Evolutionary conservation across 306 rosid species (phyloP), one percentile per base, ranked within the genome.

Genomic region (Inga leiocalycina): DNA sequence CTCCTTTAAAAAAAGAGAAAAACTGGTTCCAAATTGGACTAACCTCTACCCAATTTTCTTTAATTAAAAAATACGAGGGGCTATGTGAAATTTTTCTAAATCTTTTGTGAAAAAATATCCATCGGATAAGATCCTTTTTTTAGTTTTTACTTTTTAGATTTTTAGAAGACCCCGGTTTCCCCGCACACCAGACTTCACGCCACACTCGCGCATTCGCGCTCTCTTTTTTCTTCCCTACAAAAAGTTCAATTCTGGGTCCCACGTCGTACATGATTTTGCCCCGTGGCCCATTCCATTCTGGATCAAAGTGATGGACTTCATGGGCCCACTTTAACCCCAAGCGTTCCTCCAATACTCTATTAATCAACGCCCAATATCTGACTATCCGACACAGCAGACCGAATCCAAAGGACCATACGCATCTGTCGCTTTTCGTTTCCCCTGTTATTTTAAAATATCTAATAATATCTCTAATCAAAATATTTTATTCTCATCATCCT

Each of bases 401-500:
- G 44, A 74, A 74, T 81, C 75, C 11, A 5, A 69, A 2, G 69
- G 34, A 19, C 56, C 10, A 15, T 8, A 66, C 9, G 3, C 45
- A 65, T 10, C 54, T 41, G n/a, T 30, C 71, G 4, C 16, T 14
- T 68, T 51, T n/a, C 7, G 17, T 8, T 0, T 14, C 17, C 17
- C 10, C 68, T 2, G 20, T 5, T 79, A 13, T 79, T 52, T 15
- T 62, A 62, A 24, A 66, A 66, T 79, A 32, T 77, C 44, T n/a
- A 46, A 78, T 19, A 15, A 45, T 20, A 27, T 43, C 56, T 43
- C 3, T 1, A 15, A 14, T 65, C 10, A 32, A 65, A 10, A 22
- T 10, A 22, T 6, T 61, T 61, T 61, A 3, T 3, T 65, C n/a
- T 9, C 59, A 17, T 76, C 76, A 66, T 88, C 83, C 87, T 85